These are phyloP conservation scores for Ogataea corticis DNA, from an alignment of 805 yeast species.

Conservation along the genomic window DNA sequence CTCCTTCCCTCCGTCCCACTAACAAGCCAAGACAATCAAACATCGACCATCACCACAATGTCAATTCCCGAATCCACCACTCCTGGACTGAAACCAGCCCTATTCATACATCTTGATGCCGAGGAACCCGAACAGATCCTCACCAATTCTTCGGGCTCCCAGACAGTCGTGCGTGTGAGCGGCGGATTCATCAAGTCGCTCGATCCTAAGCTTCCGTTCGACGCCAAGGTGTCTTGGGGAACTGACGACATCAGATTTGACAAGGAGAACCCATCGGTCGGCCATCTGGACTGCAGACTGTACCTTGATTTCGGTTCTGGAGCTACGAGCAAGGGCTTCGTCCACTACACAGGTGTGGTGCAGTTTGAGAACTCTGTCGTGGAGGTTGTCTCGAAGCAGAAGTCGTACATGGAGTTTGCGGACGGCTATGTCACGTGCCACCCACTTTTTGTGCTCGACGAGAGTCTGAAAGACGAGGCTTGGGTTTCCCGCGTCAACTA, in stretches of 20 bases:
- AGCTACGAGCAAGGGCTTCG: conserved; percentile 41
- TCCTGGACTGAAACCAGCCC: conserved; percentile 37
- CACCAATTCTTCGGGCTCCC: conserved; percentile 27
- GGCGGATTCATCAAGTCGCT: conserved; percentile 41
- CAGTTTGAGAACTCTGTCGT: conserved; percentile 37
- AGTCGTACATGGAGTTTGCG: conserved; percentile 37
- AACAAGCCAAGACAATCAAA: too few relatives aligned
- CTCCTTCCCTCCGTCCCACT: conserved; percentile 4
- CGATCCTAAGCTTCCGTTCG: conserved; percentile 40
- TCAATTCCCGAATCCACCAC: conserved; percentile 20
- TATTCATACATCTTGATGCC: conserved; percentile 38
- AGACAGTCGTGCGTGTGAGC: conserved; percentile 33
- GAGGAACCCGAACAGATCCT: conserved; percentile 35
- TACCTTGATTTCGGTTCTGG: conserved; percentile 37
- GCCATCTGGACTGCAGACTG: conserved; percentile 48
- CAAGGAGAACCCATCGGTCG: conserved; percentile 28
- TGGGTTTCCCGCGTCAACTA: conserved; percentile 54
- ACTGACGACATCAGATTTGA: conserved; percentile 48
- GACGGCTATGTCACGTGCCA: conserved; percentile 51
- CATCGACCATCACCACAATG: neutral
- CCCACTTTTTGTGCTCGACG: conserved; percentile 47
- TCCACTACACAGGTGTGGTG: conserved; percentile 52
- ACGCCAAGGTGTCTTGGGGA: conserved; percentile 40
- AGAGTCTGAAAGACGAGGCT: conserved; percentile 41
- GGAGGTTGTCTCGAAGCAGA: conserved; percentile 38